phyloP scores from a whole-genome alignment of 345 rosid species.

The Jatropha curcas region DNA sequence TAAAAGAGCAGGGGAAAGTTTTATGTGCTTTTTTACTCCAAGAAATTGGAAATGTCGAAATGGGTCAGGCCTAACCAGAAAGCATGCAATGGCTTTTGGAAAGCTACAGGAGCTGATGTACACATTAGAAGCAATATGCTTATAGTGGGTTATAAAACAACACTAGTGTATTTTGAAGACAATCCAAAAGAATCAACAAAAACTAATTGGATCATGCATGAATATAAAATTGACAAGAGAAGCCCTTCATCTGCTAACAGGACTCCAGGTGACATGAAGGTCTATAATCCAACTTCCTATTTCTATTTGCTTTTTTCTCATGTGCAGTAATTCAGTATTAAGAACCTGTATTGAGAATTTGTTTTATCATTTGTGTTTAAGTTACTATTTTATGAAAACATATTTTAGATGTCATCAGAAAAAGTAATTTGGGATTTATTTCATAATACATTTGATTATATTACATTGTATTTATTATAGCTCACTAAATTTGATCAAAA shows the following conservation, averaged over 20 bases:
- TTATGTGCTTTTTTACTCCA: constrained; percentile 15
- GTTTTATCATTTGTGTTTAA: too few species aligned
- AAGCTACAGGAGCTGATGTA: constrained; percentile 8
- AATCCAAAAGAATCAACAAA: not conserved
- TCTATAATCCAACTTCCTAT: not conserved
- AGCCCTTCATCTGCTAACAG: not conserved
- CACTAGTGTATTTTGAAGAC: constrained; percentile 12
- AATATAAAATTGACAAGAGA: not conserved
- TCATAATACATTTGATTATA: too few species aligned
- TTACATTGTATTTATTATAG: too few species aligned
- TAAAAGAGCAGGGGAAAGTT: not conserved
- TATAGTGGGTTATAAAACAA: not conserved
- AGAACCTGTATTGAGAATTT: too few species aligned
- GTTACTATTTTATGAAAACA: too few species aligned
- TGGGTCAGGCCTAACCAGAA: not conserved
- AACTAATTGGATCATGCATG: constrained; percentile 4
- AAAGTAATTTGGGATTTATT: too few species aligned
- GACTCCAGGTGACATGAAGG: not conserved
- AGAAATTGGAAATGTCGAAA: constrained; percentile 9
- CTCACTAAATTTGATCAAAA: too few species aligned
- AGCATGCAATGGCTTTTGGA: constrained; percentile 18
- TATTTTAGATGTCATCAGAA: too few species aligned
- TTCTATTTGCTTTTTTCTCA: not conserved
- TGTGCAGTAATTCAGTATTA: too few species aligned
- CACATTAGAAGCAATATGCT: not conserved